Conservation (phyloP, 306 rosid genomes). For the Comarum palustre region DNA sequence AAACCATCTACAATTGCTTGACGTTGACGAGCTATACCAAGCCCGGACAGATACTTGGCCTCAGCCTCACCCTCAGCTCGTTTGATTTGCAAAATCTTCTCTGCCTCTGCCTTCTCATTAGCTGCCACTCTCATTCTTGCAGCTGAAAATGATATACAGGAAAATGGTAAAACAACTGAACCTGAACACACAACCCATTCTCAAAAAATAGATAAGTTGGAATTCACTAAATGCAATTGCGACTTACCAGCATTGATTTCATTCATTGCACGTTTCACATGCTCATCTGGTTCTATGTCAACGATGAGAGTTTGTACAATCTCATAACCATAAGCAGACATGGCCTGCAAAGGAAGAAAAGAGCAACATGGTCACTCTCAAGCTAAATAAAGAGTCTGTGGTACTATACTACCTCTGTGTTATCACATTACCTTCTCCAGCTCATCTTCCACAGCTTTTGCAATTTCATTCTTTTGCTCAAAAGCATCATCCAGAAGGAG, state of each 20-base stretch:
- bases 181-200: background rate
- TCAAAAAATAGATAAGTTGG: background rate
- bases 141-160: conserved; percentile 44
- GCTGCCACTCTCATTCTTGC: conserved; percentile 89
- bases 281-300: conserved; percentile 87
- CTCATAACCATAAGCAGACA: conserved; percentile 93
- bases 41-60: conserved; percentile 77
- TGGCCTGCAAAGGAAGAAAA: conserved; percentile 56
- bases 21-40: conserved; percentile 93
- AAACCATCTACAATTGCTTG: conserved; percentile 94
- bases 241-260: conserved; percentile 87
- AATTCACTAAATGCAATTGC: background rate
- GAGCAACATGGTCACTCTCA: conserved; percentile 20
- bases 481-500: conserved; percentile 80
- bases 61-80: conserved; percentile 97
- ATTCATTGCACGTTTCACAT: conserved; percentile 93
- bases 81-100: conserved; percentile 81
- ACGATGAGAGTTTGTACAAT: conserved; percentile 87
- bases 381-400: conserved; percentile 1
- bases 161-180: background rate
- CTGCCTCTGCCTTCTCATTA: conserved; percentile 92
- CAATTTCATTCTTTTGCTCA: conserved; percentile 94
- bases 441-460: conserved; percentile 87
- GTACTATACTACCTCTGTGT: conserved; percentile 9
- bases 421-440: conserved; percentile 66